Percentiles rank a stretch among this genome's conserved stretches.
These are phyloP conservation scores for Butyriboletus loyo DNA, from an alignment of 768 basidiomycete species.

Conservation along the genomic window DNA sequence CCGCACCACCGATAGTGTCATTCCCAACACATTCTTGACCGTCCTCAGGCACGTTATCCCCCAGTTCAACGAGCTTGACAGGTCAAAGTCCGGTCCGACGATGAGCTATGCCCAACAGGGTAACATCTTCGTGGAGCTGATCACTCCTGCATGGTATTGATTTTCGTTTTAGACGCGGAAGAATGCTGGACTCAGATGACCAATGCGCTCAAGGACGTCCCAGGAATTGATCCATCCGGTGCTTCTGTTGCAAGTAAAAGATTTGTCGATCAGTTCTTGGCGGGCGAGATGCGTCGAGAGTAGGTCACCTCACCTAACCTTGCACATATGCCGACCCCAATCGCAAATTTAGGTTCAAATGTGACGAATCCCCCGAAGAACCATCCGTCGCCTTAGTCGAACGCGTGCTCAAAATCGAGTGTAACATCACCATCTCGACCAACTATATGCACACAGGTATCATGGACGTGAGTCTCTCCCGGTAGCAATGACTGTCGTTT, in stretches of 20 bases:
- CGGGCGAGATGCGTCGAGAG: constrained; percentile 76
- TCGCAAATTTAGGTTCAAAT: constrained; percentile 54
- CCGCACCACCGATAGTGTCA: constrained; percentile 70
- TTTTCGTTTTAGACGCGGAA: constrained; percentile 68
- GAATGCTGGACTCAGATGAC: constrained; percentile 83
- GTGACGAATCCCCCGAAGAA: constrained; percentile 83
- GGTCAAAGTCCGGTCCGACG: constrained; percentile 38
- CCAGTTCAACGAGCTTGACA: constrained; percentile 81
- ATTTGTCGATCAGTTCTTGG: constrained; percentile 80
- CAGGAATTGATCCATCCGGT: constrained; percentile 38
- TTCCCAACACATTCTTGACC: constrained; percentile 66
- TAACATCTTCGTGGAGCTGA: constrained; percentile 8
- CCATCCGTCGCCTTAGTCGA: constrained; percentile 59
- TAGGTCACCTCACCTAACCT: constrained; percentile 18
- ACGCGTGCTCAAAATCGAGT: constrained; percentile 83
- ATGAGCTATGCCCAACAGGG: constrained; percentile 80
- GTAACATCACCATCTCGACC: constrained; percentile 83
- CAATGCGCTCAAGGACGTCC: constrained; percentile 68
- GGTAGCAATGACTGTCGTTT: constrained; percentile 4
- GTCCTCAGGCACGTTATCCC: constrained; percentile 76
- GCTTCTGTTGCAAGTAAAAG: constrained; percentile 40
- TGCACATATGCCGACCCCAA: constrained; percentile 20
- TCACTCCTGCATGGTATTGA: neutral
- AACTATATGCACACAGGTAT: constrained; percentile 90
- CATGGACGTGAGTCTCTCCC: constrained; percentile 53